A percentile compares a stretch with the other conserved stretches of the same genome.
Evolutionary conservation across 2,329 filamentous ascomycete species (phyloP).

Genomic region (Nigrospora sphaerica): DNA sequence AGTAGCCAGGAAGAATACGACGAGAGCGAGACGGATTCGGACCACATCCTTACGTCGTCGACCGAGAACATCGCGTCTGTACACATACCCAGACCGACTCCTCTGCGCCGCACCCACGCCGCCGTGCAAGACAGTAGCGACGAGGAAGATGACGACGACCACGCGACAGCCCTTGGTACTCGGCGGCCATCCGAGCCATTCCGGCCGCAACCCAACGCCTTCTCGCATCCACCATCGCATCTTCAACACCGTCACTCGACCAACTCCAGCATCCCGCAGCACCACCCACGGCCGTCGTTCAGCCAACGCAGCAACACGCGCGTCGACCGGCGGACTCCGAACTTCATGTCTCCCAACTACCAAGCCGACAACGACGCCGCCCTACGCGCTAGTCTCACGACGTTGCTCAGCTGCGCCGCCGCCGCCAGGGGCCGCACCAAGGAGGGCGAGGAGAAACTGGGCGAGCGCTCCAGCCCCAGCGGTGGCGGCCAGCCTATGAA

Average conservation of each 20-base stretch:
- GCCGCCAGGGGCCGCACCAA: slow-evolving; percentile 80
- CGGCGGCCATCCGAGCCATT: slow-evolving; percentile 52
- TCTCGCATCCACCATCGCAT: slow-evolving; percentile 69
- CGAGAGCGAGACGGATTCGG: slow-evolving; percentile 86
- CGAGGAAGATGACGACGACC: slow-evolving; percentile 57
- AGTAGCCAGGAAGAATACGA: slow-evolving; percentile 95
- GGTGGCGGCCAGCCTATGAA: slow-evolving; percentile 46
- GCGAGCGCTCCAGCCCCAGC: slow-evolving; percentile 32
- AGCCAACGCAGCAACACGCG: slow-evolving; percentile 40
- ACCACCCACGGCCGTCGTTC: slow-evolving; percentile 42
- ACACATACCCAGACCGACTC: slow-evolving; percentile 23
- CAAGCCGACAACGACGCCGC: slow-evolving; percentile 91
- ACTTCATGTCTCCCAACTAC: slow-evolving; percentile 65
- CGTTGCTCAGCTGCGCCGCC: slow-evolving; percentile 87
- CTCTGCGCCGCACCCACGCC: slow-evolving; percentile 26
- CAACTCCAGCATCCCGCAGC: slow-evolving; percentile 38
- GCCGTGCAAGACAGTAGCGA: slow-evolving; percentile 36
- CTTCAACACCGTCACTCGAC: slow-evolving; percentile 42
- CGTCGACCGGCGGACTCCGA: slow-evolving; percentile 39
- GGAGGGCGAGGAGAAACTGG: slow-evolving; percentile 32
- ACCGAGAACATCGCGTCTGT: slow-evolving; percentile 40
- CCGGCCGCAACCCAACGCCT: slow-evolving; percentile 85
- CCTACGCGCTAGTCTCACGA: slow-evolving; percentile 86
- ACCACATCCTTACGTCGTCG: slow-evolving; percentile 56
- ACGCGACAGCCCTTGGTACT: slow-evolving; percentile 70